These are phyloP conservation scores for Alternaria infectoria DNA, from an alignment of 2,329 filamentous ascomycete genomes.

Conservation along the genomic window DNA sequence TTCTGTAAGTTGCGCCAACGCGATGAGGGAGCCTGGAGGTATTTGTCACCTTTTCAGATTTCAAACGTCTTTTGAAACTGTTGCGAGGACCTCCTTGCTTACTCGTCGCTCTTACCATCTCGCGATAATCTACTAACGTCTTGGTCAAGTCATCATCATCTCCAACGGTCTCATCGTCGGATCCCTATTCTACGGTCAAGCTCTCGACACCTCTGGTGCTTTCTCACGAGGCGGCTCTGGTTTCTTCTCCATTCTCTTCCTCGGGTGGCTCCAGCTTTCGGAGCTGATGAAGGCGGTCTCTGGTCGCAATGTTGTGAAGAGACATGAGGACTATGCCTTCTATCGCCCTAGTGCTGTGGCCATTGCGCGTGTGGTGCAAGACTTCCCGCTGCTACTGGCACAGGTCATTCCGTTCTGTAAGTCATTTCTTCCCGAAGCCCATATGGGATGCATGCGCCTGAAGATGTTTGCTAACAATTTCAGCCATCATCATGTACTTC, in stretches of 20 bases:
- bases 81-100: not conserved
- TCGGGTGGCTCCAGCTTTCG: constrained; percentile 74
- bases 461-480: constrained; percentile 9
- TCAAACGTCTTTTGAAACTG: not conserved
- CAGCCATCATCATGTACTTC: constrained; percentile 68
- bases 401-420: constrained; percentile 64
- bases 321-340: constrained; percentile 72
- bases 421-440: not conserved
- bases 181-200: constrained; percentile 76
- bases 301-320: constrained; percentile 71
- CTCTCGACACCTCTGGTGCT: constrained; percentile 64
- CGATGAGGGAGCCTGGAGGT: not conserved
- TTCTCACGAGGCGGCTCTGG: constrained; percentile 68
- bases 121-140: not conserved
- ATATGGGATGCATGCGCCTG: not conserved
- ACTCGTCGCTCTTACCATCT: not conserved
- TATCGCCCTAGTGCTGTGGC: constrained; percentile 72
- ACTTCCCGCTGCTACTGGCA: constrained; percentile 65
- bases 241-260: constrained; percentile 72
- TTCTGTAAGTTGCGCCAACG: constrained; percentile 50
- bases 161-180: constrained; percentile 77
- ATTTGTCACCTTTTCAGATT: not conserved
- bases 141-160: constrained; percentile 68
- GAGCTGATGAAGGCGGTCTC: constrained; percentile 80
- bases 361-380: constrained; percentile 66